Percentiles rank a stretch among this genome's conserved stretches.
Conservation (phyloP, 73 alveolate species). For the Symbiodinium pilosum region DNA sequence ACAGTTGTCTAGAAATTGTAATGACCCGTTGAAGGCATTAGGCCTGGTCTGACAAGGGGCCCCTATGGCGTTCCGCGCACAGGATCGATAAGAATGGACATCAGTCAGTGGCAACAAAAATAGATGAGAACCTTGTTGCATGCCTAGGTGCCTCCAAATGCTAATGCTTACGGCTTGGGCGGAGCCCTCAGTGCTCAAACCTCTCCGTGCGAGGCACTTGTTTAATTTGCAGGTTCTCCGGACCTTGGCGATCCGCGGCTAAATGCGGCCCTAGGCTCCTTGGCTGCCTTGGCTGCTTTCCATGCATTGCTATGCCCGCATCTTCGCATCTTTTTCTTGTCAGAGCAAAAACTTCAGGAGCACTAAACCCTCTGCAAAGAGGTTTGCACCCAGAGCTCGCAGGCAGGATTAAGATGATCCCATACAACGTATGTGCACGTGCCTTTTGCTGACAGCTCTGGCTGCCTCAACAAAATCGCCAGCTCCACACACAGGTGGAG, state of each 20-base stretch:
- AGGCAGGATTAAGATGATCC: not conserved
- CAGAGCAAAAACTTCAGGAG: not conserved
- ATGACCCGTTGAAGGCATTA: not conserved
- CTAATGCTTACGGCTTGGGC: not conserved
- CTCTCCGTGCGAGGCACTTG: not conserved
- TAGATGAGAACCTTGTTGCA: too few relatives aligned
- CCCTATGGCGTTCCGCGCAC: not conserved
- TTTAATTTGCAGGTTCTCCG: not conserved
- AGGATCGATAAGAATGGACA: too few relatives aligned
- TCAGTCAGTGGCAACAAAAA: too few relatives aligned
- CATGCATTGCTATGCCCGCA: too few relatives aligned
- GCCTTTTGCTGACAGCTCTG: not conserved
- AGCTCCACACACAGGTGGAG: constrained; percentile 2
- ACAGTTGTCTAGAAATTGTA: not conserved
- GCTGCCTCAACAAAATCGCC: not conserved
- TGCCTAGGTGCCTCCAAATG: not conserved
- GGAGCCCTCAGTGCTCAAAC: not conserved
- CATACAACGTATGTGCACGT: not conserved
- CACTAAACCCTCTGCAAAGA: not conserved
- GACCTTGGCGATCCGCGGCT: not conserved
- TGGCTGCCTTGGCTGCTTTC: not conserved
- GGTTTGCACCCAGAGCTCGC: constrained; percentile 3
- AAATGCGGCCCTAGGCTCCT: constrained; percentile 6
- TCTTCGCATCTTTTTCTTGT: not conserved
- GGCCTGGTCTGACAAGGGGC: not conserved